Evolutionary conservation across 1,284 basidiomycete species (phyloP).

Genomic region (Tilletia caries): DNA sequence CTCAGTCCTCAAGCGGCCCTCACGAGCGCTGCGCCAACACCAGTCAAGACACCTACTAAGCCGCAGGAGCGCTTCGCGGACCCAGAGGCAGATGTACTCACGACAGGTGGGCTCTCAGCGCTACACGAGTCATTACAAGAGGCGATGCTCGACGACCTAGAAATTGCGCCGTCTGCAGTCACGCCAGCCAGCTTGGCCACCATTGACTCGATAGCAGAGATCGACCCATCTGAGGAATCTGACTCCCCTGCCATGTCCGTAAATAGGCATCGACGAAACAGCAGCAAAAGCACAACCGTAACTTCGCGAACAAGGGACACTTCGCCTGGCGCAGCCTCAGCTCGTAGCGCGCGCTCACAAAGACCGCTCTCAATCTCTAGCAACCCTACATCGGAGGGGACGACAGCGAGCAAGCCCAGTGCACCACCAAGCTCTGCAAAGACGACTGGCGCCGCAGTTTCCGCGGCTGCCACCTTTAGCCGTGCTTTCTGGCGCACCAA

Average conservation of each 20-base stretch:
- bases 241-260: not conserved
- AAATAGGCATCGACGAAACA: not conserved
- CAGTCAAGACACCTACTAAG: slow-evolving; percentile 11
- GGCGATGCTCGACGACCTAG: slow-evolving; percentile 45
- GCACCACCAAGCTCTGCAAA: slow-evolving; percentile 13
- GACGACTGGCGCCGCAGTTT: slow-evolving; percentile 15
- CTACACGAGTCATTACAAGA: slow-evolving; percentile 43
- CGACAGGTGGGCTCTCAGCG: slow-evolving; percentile 11
- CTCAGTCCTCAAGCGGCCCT: not conserved
- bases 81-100: not conserved
- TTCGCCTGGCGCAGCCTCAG: not conserved
- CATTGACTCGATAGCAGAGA: not conserved
- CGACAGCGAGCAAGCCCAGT: not conserved
- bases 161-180: slow-evolving; percentile 10
- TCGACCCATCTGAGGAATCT: not conserved
- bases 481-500: slow-evolving; percentile 16
- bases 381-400: slow-evolving; percentile 10
- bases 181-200: not conserved
- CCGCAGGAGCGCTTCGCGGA: slow-evolving; percentile 9
- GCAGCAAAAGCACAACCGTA: not conserved
- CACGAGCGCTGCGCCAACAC: slow-evolving; percentile 7
- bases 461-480: slow-evolving; percentile 30
- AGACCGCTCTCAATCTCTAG: slow-evolving; percentile 11
- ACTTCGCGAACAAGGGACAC: slow-evolving; percentile 6
- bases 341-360: slow-evolving; percentile 10